Evolutionary conservation across 129 eudicot genomes (phyloP).

Genomic region (Saposhnikovia divaricata): DNA sequence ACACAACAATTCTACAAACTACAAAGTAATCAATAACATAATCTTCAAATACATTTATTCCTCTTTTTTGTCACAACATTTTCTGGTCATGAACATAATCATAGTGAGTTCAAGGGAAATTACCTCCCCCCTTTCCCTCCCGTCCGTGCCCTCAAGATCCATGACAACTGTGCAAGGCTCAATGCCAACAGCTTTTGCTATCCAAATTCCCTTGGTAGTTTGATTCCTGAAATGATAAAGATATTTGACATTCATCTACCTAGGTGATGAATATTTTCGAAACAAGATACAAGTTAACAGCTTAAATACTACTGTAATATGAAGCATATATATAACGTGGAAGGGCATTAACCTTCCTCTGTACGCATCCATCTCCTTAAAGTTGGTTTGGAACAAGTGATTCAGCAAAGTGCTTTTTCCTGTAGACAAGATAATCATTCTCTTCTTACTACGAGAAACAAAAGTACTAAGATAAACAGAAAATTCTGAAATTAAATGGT

Average conservation of each 20-base stretch:
- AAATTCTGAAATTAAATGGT: background rate
- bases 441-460: background rate
- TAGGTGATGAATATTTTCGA: background rate
- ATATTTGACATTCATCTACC: background rate
- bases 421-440: constrained; percentile 18
- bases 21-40: background rate
- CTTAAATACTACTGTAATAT: background rate
- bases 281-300: background rate
- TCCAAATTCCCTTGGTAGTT: constrained; percentile 76
- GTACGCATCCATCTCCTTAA: constrained; percentile 74
- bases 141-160: constrained; percentile 87
- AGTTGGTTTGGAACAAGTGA: constrained; percentile 52
- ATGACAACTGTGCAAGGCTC: constrained; percentile 69
- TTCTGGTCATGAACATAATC: background rate
- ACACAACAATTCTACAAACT: background rate
- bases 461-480: background rate
- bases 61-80: background rate
- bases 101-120: background rate
- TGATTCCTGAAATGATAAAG: constrained; percentile 32
- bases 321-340: background rate
- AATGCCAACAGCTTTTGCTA: constrained; percentile 61
- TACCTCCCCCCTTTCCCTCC: constrained; percentile 84
- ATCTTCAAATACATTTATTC: background rate
- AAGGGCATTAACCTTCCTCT: constrained; percentile 46
- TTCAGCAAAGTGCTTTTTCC: constrained; percentile 74